Base-by-base conservation (phyloP, 225 moss, liverwort and hornwort genomes). In the Straminergon stramineum region DNA sequence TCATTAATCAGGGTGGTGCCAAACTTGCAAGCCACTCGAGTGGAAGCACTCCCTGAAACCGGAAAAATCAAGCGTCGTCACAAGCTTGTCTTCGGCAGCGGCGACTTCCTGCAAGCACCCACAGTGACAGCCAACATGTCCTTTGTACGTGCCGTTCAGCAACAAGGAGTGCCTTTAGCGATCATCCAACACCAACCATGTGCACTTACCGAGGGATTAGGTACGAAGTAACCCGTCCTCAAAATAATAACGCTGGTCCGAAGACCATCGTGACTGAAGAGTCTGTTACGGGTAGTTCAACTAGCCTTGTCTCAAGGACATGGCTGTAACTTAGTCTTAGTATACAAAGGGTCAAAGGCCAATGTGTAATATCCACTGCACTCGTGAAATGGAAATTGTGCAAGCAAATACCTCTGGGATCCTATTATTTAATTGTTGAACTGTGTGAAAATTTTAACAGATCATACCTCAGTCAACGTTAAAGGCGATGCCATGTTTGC, bases 41-140 rank as follows among this genome's bases (percentile, higher is more conserved):
- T 99, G 89, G 91, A 93, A 88, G 94, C 95, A 20, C 95, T 99
- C 73, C 94, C 95, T 65, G 90, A 91, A 28, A 96, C 97, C 4
- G 94, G 96, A 63, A 99, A 93, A 87, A 95, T 97, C 84, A 97
- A 97, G 89, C 79, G 77, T 80, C 93, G 99, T 77, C 99, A 97
- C 63, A 99, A 97, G 93, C 88, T 97, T 83, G 95, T 99, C 55
- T 99, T 99, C 87, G 99, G 97, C 61, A 95, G 95, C 28, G 97
- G 96, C 51, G 99, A 99, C 75, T 92, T 88, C 89, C 87, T 96
- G 83, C 95, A 93, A 74, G 96, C 96, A 83, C 95, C 96, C 55
- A 96, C 99, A 6, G 90, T 97, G 69, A 97, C 97, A 20, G 97
- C 99, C 52, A 99, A 99, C 85, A 92, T 95, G 95, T 95, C 96